phyloP scores from a whole-genome alignment of 768 basidiomycete genomes.

The Mycena venus region DNA sequence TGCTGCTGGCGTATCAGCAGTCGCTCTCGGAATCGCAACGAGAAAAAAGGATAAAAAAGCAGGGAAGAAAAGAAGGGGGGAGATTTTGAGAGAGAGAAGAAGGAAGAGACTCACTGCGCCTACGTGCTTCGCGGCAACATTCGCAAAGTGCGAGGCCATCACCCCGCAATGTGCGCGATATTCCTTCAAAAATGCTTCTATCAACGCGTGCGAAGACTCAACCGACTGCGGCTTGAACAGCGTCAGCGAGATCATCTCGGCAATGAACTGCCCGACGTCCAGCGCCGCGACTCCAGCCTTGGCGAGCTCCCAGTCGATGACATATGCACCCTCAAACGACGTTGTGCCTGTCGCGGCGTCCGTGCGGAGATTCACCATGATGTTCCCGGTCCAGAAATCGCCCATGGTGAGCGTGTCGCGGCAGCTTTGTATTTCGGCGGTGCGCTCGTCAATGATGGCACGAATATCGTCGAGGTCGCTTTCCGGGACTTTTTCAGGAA shows the following conservation, averaged over 20 bases:
- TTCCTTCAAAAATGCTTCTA: slow-evolving; percentile 59
- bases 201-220: slow-evolving; percentile 50
- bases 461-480: slow-evolving; percentile 48
- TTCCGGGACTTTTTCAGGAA: slow-evolving; percentile 50
- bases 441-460: slow-evolving; percentile 40
- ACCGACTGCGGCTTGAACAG: slow-evolving; percentile 59
- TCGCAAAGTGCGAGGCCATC: slow-evolving; percentile 11
- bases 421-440: slow-evolving; percentile 40
- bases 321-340: slow-evolving; percentile 54
- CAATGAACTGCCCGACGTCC: slow-evolving; percentile 76
- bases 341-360: slow-evolving; percentile 33
- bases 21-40: neutral
- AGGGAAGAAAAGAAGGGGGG: neutral
- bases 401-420: slow-evolving; percentile 56
- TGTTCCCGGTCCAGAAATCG: slow-evolving; percentile 83
- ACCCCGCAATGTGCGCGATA: slow-evolving; percentile 47
- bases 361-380: slow-evolving; percentile 58
- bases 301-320: slow-evolving; percentile 77
- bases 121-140: slow-evolving; percentile 24
- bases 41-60: neutral
- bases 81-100: too few species aligned
- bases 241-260: slow-evolving; percentile 66
- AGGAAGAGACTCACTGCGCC: slow-evolving; percentile 15
- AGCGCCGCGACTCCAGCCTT: slow-evolving; percentile 69
- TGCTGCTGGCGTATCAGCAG: neutral